Percentiles rank a stretch among this genome's conserved stretches.
phyloP scores from a whole-genome alignment of 495 filamentous ascomycete genomes.

The Penicillium manginii region DNA sequence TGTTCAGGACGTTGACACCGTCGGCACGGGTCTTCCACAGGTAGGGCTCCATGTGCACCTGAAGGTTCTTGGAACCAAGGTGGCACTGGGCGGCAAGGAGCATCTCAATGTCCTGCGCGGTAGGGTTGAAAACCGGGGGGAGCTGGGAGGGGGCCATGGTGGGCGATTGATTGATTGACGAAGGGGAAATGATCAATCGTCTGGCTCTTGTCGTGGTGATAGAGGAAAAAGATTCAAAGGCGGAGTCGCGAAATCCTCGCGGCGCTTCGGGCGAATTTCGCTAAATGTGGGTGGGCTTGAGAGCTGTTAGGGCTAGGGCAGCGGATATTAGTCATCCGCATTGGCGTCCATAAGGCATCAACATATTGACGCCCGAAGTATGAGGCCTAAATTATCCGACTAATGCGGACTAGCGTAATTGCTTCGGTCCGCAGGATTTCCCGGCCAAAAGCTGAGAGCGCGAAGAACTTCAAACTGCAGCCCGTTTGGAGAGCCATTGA shows the following conservation, averaged over 20 bases:
- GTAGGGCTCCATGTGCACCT: conserved; percentile 99
- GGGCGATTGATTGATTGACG: conserved; percentile 60
- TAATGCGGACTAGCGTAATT: conserved; percentile 33
- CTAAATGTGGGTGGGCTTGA: conserved; percentile 31
- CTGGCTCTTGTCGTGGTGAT: conserved; percentile 54
- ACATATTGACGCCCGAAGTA: too few species aligned
- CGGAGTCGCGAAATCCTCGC: conserved; percentile 11
- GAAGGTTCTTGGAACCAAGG: conserved; percentile 97
- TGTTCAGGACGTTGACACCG: conserved; percentile 97
- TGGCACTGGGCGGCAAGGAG: conserved; percentile 95
- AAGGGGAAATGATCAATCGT: conserved; percentile 57
- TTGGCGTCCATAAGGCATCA: not conserved
- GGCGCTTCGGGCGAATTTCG: too few species aligned
- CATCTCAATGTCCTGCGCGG: conserved; percentile 94
- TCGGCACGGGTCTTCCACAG: conserved; percentile 98
- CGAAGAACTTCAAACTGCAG: conserved; percentile 30
- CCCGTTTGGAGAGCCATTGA: conserved; percentile 9
- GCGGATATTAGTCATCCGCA: not conserved
- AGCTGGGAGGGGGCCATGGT: conserved; percentile 94
- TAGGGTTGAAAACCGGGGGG: conserved; percentile 86
- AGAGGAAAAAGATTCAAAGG: conserved; percentile 38
- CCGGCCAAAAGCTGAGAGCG: conserved; percentile 24
- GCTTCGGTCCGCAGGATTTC: conserved; percentile 37
- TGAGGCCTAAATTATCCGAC: too few species aligned
- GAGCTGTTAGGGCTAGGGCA: conserved; percentile 44